Evolutionary conservation across 2,329 filamentous ascomycete genomes (phyloP).

Genomic region (Tolypocladium album): DNA sequence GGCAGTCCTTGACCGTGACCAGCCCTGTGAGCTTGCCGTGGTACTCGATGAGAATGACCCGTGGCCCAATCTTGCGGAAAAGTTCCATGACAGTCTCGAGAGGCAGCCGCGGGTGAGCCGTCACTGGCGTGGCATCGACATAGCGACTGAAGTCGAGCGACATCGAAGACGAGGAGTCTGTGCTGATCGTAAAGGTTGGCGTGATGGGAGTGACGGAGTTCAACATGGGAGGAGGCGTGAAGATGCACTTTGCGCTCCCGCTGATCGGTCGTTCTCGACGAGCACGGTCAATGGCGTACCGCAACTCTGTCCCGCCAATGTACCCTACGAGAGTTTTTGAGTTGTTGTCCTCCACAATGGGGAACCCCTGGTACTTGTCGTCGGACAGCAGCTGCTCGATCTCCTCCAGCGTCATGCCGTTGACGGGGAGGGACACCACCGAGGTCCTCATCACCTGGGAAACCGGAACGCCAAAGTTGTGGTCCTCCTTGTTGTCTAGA

Average conservation of each 20-base stretch:
- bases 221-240: slow-evolving; percentile 38
- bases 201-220: slow-evolving; percentile 26
- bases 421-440: slow-evolving; percentile 61
- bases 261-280: slow-evolving; percentile 59
- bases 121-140: slow-evolving; percentile 79
- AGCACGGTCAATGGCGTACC: slow-evolving; percentile 77
- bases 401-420: slow-evolving; percentile 63
- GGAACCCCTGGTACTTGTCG: slow-evolving; percentile 85
- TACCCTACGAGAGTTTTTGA: slow-evolving; percentile 75
- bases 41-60: slow-evolving; percentile 87
- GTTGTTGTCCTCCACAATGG: slow-evolving; percentile 66
- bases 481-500: slow-evolving; percentile 93
- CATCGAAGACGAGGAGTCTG: slow-evolving; percentile 41
- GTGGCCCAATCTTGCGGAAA: slow-evolving; percentile 93
- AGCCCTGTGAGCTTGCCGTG: slow-evolving; percentile 73
- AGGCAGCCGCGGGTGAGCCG: slow-evolving; percentile 80
- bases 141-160: slow-evolving; percentile 75
- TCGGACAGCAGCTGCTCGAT: slow-evolving; percentile 67
- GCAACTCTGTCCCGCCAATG: slow-evolving; percentile 83
- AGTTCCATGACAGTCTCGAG: slow-evolving; percentile 98
- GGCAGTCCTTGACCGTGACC: slow-evolving; percentile 91
- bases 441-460: slow-evolving; percentile 79
- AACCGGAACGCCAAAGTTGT: slow-evolving; percentile 90
- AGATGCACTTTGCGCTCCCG: slow-evolving; percentile 58
- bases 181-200: slow-evolving; percentile 44